Evolutionary conservation across 2,329 filamentous ascomycete genomes (phyloP).

Genomic region (Aspergillus novofumigatus): DNA sequence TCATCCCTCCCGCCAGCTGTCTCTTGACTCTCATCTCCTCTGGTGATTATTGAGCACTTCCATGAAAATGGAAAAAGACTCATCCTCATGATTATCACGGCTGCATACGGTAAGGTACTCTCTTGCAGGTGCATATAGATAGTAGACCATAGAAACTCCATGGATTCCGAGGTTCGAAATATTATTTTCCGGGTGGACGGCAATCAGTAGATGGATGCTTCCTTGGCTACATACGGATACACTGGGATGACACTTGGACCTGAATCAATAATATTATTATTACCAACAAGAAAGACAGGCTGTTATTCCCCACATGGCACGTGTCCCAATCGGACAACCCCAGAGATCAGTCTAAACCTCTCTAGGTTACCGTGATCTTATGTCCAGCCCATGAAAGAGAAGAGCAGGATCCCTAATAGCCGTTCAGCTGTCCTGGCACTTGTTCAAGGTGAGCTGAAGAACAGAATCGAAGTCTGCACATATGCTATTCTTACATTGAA

Average conservation of each 20-base stretch:
- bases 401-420: no score
- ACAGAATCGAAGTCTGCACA: neutral
- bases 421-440: neutral
- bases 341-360: neutral
- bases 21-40: neutral
- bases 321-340: neutral
- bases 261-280: no score
- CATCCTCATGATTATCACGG: neutral
- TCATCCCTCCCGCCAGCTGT: conserved; percentile 18
- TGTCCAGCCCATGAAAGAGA: no score
- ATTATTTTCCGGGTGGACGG: neutral
- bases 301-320: neutral
- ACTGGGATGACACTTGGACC: no score
- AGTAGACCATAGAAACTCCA: neutral
- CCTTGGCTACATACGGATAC: no score
- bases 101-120: neutral
- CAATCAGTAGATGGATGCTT: no score
- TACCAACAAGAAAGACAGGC: no score
- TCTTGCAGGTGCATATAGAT: neutral
- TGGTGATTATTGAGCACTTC: neutral
- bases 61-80: neutral
- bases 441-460: neutral
- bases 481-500: neutral
- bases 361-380: no score
- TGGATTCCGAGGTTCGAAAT: neutral